Percentiles rank a stretch among this genome's conserved stretches.
Conservation (phyloP, 306 rosid species). For the Alnus glutinosa region DNA sequence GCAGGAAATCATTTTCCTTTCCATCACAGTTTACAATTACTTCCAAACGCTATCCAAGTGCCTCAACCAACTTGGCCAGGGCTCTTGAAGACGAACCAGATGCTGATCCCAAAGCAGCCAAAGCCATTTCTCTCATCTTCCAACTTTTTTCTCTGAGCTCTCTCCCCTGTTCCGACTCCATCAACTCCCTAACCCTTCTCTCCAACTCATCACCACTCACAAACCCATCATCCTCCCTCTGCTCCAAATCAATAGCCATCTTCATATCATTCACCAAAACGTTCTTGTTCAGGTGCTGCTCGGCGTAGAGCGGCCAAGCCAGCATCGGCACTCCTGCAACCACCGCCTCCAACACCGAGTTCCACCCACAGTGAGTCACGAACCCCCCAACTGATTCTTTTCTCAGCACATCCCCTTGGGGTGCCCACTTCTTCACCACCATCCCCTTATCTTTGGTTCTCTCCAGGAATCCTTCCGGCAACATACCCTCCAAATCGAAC, state of each 20-base stretch:
- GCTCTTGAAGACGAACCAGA: neutral
- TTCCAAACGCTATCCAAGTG: neutral
- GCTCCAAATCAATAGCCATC: conserved; percentile 33
- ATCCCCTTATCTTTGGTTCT: conserved; percentile 46
- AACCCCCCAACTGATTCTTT: conserved; percentile 63
- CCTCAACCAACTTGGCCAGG: neutral
- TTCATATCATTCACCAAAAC: conserved; percentile 52
- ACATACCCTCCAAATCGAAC: conserved; percentile 4
- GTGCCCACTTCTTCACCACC: conserved; percentile 57
- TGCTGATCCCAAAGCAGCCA: conserved; percentile 3
- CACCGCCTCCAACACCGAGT: conserved; percentile 58
- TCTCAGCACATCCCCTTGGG: conserved; percentile 46
- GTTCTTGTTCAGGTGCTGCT: conserved; percentile 45
- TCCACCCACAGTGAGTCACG: conserved; percentile 73
- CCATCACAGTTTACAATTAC: too few species aligned
- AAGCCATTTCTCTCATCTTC: conserved; percentile 13
- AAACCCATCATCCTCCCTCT: conserved; percentile 39
- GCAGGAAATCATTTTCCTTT: too few species aligned
- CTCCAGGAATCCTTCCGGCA: conserved; percentile 4
- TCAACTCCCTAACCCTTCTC: conserved; percentile 41
- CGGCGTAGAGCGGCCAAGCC: conserved; percentile 68
- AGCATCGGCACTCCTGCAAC: conserved; percentile 50
- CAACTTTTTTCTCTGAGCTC: neutral
- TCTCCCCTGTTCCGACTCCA: conserved; percentile 38
- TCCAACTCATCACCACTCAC: conserved; percentile 45